Evolutionary conservation across 2,329 filamentous ascomycete species (phyloP).

Genomic region (Tolypocladium tundrense): DNA sequence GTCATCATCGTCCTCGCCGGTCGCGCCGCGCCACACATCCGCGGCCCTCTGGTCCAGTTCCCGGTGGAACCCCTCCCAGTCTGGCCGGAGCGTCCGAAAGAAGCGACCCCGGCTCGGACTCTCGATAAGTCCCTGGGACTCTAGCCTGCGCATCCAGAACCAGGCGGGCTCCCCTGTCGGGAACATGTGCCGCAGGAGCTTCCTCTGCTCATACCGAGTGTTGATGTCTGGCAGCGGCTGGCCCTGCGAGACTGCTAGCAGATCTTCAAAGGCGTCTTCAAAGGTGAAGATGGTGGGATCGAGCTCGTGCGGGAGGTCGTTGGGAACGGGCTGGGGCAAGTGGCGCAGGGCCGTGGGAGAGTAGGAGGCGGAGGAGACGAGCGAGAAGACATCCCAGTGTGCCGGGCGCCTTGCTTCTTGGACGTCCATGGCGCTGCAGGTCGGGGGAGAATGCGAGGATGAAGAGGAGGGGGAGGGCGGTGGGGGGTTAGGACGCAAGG

Average conservation of each 20-base stretch:
- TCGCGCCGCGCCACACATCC: slow-evolving; percentile 15
- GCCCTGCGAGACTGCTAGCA: slow-evolving; percentile 36
- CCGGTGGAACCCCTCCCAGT: slow-evolving; percentile 19
- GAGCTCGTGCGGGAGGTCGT: slow-evolving; percentile 26
- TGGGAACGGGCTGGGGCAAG: slow-evolving; percentile 36
- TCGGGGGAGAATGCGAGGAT: slow-evolving; percentile 1
- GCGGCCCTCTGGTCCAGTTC: slow-evolving; percentile 18
- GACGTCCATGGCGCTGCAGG: slow-evolving; percentile 1
- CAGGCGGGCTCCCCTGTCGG: slow-evolving; percentile 28
- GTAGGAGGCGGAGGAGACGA: slow-evolving; percentile 16
- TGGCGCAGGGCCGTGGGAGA: slow-evolving; percentile 26
- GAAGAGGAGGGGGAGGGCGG: slow-evolving; percentile 1
- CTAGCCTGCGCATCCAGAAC: slow-evolving; percentile 30
- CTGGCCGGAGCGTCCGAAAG: slow-evolving; percentile 6
- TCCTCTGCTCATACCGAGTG: slow-evolving; percentile 22
- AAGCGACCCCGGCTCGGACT: slow-evolving; percentile 14
- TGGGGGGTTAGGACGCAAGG: slow-evolving; percentile 5
- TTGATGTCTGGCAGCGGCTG: slow-evolving; percentile 29
- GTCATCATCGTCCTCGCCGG: slow-evolving; percentile 7
- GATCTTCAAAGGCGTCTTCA: slow-evolving; percentile 47
- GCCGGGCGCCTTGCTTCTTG: not conserved
- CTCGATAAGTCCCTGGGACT: slow-evolving; percentile 26
- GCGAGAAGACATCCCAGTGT: slow-evolving; percentile 10
- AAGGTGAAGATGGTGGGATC: slow-evolving; percentile 36
- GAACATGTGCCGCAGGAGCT: slow-evolving; percentile 26